phyloP scores from a whole-genome alignment of 345 rosid genomes.

The Gossypioides kirkii region DNA sequence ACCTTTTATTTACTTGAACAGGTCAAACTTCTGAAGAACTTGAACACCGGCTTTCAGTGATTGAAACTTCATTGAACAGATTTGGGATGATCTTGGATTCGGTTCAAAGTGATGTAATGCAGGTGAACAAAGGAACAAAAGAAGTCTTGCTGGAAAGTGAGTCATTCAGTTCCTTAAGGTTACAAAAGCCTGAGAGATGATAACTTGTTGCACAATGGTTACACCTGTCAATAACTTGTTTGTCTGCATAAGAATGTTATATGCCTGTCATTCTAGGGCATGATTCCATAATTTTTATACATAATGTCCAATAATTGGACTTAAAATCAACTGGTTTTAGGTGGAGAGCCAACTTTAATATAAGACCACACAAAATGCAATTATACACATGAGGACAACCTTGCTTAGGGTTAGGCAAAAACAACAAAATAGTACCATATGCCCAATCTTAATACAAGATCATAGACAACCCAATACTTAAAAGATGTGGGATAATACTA shows the following conservation, averaged over 20 bases:
- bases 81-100: slow-evolving; percentile 76
- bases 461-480: background rate
- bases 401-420: background rate
- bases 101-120: slow-evolving; percentile 78
- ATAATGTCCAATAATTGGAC: background rate
- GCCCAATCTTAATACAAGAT: background rate
- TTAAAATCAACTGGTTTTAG: background rate
- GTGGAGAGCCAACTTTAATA: background rate
- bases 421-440: background rate
- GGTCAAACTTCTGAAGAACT: slow-evolving; percentile 69
- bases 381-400: background rate
- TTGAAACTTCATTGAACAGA: slow-evolving; percentile 75
- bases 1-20: slow-evolving; percentile 28
- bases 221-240: background rate
- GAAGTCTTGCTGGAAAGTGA: slow-evolving; percentile 64
- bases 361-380: background rate
- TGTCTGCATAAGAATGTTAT: background rate
- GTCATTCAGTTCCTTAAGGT: slow-evolving; percentile 23
- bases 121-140: slow-evolving; percentile 73
- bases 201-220: background rate
- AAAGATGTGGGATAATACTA: too few species aligned
- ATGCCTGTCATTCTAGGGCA: background rate
- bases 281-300: background rate
- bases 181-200: background rate
- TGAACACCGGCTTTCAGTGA: slow-evolving; percentile 58